Evolutionary conservation across 139 green algal species (phyloP).

Genomic region (Coccomyxa sp.): DNA sequence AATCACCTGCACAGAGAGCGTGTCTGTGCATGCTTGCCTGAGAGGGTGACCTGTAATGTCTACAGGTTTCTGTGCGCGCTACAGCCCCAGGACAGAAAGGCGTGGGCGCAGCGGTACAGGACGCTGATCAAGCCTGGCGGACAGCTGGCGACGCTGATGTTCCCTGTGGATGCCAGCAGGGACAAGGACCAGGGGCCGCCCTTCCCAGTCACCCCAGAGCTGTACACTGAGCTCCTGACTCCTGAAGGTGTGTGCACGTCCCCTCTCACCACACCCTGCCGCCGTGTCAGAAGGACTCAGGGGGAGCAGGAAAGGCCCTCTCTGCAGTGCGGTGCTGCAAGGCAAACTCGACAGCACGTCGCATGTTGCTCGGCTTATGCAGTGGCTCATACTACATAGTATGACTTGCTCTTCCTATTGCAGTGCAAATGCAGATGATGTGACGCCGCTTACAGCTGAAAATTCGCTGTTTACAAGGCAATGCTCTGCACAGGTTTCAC

Average conservation of each 20-base stretch:
- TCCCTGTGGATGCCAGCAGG: slow-evolving; percentile 41
- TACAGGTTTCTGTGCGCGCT: slow-evolving; percentile 62
- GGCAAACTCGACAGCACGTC: background rate
- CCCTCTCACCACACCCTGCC: background rate
- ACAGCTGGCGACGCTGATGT: slow-evolving; percentile 51
- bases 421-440: background rate
- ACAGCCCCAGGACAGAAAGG: slow-evolving; percentile 38
- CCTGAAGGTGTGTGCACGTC: slow-evolving; percentile 7
- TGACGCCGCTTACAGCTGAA: background rate
- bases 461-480: background rate
- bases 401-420: background rate
- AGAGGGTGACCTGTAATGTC: background rate
- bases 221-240: slow-evolving; percentile 45
- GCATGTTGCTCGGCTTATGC: background rate
- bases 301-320: background rate
- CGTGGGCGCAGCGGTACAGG: slow-evolving; percentile 49
- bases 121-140: slow-evolving; percentile 37
- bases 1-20: background rate
- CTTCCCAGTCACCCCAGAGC: slow-evolving; percentile 44
- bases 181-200: slow-evolving; percentile 34
- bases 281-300: background rate
- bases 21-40: background rate
- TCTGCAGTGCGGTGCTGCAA: background rate
- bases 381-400: background rate
- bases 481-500: slow-evolving; percentile 37